Conservation (phyloP, 305 asterid genomes). For the Fraxinus floribunda region DNA sequence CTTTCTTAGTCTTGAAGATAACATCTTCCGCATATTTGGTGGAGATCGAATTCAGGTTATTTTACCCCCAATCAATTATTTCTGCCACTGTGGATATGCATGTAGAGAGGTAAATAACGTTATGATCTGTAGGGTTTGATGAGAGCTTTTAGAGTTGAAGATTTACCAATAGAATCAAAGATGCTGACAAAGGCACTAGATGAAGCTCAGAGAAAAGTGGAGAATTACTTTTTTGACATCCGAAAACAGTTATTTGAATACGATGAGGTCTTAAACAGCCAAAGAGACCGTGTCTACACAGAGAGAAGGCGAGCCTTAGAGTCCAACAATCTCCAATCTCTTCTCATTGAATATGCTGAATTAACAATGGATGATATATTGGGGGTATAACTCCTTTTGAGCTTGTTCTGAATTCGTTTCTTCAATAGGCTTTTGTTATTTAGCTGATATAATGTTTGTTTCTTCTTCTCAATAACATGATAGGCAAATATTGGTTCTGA, state of each 20-base stretch:
- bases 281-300: conserved; percentile 90
- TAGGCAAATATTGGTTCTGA: conserved; percentile 88
- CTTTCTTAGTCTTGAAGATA: conserved; percentile 97
- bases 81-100: conserved; percentile 16
- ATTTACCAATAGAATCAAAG: conserved; percentile 96
- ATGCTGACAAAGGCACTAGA: conserved; percentile 97
- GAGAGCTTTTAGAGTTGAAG: conserved; percentile 99
- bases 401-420: conserved; percentile 14
- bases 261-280: conserved; percentile 97
- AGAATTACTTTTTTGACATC: conserved; percentile 94
- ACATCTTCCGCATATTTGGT: conserved; percentile 94
- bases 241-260: conserved; percentile 91
- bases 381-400: conserved; percentile 51
- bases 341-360: conserved; percentile 93
- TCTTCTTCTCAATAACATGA: conserved; percentile 20
- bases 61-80: conserved; percentile 24
- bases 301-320: conserved; percentile 96
- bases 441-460: conserved; percentile 16
- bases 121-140: conserved; percentile 73
- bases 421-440: conserved; percentile 22
- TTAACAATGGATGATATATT: conserved; percentile 96
- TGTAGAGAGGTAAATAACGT: conserved; percentile 24
- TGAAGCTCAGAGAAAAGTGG: conserved; percentile 99
- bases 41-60: conserved; percentile 96
- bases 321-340: conserved; percentile 84